Evolutionary conservation across 2,329 filamentous ascomycete species (phyloP), one percentile per base, ranked within the genome.

Genomic region (Colletotrichum sp.): DNA sequence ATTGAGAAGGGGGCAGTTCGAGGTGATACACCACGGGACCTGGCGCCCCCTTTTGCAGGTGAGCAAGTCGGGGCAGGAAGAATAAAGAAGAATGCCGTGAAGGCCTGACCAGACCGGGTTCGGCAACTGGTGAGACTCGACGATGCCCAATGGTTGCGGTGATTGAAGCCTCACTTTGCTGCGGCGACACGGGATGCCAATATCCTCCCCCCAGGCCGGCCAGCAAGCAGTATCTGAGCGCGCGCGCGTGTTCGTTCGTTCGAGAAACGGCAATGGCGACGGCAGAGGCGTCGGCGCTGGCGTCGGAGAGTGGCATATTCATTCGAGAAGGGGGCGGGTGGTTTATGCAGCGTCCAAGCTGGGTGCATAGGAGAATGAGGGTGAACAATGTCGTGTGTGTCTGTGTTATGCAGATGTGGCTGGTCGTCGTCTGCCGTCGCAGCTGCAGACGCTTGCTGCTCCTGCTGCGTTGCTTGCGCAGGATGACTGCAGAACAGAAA

Each of bases 81-180:
- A 24, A 18, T 16, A n/a, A 52, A 55, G 21, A 55, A 32, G 12
- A 67, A 13, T 21, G 64, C 18, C 49, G 16, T 69, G 49, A 52
- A 32, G 39, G 36, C 21, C 59, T 59, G 57, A 52, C 21, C 57
- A 69, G 59, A 49, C 67, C 57, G n/a, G 64, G 63, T 69, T 72
- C 73, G 70, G 73, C 69, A 69, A 32, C 28, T 30, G 65, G 49
- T 71, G 71, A 77, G 71, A 74, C 73, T 74, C 21, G 63, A 59
- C 59, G 70, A 75, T 77, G 71, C 75, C 75, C 75, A 77, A 77
- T 77, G 59, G 32, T 49, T 63, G 36, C 7, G 7, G 63, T 64
- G 55, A 28, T 69, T 39, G 57, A 72, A 76, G 74, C 70, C 74
- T 76, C 64, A 76, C 64, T 73, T 73, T 72, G 64, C 64, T 28